Base-by-base conservation (phyloP, 768 basidiomycete genomes). In the Tephrocybe sp. region DNA sequence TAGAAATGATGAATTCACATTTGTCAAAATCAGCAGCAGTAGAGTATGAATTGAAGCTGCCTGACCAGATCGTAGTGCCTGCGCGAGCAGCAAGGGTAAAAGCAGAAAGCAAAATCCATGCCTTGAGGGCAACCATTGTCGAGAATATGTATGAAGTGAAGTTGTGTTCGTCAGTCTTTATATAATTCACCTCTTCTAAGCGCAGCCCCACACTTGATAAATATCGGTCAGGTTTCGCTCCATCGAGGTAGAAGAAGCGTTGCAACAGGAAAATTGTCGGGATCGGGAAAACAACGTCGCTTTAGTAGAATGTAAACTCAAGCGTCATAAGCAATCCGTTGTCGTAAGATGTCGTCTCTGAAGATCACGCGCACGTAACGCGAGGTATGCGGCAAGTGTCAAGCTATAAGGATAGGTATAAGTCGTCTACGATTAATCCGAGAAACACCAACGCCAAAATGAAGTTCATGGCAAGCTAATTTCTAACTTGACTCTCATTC, bases 31-130 rank as follows among this genome's bases (percentile, higher is more conserved):
- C 73, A 3, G 76, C 58, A 2, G 65, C 66, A 2, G 69, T 76
- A 30, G 64, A 45, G 57, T 71, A 82, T 5, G 68, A 45, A 60
- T 80, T 76, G 61, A 84, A 82, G 31, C 64, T 75, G 15, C 82
- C 80, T 34, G 69, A 68, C 82, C 82, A 84, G 37, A 82, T 55
- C 24, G 67, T 73, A 10, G 76, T 77, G 0, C 80, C 80, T 18
- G 75, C 80, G n/a, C 54, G 64, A 23, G 63, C 77, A 45, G 59
- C 56, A 47, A 60, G 64, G 40, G 65, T 52, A 30, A 67, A 62
- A 34, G 65, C 59, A 57, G 66, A 70, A 58, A 77, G 53, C 12
- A 65, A 44, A 58, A 55, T 57, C 57, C 61, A 69, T 50, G 62
- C 55, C 52, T 34, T 34, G 33, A 68, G 57, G 51, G 57, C 50